Conservation (phyloP, 495 filamentous ascomycete species). For the Xylaria curta region DNA sequence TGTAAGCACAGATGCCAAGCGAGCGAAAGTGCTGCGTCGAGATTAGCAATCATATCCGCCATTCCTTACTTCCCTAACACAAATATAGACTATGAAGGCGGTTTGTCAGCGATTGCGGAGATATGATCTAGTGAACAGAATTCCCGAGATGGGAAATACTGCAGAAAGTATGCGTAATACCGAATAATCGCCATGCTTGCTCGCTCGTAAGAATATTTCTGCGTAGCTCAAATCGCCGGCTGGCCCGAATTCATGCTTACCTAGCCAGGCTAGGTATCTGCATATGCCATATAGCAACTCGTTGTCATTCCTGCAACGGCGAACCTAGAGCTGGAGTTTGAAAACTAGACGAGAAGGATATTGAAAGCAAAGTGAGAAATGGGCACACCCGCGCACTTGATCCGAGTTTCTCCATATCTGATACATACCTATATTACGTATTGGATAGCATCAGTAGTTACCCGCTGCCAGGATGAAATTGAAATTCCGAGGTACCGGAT, state of each 20-base stretch:
- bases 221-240: background rate
- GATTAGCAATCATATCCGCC: constrained; percentile 23
- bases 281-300: constrained; percentile 14
- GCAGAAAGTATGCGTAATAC: background rate
- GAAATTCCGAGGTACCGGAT: constrained; percentile 12
- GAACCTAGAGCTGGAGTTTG: background rate
- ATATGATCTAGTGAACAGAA: background rate
- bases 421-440: constrained; percentile 2
- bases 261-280: constrained; percentile 5
- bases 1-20: constrained; percentile 18
- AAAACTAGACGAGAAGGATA: background rate
- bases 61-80: constrained; percentile 1
- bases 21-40: background rate
- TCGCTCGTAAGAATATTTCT: background rate
- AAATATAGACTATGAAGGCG: background rate
- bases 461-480: constrained; percentile 2
- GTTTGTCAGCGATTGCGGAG: constrained; percentile 20
- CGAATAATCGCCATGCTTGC: background rate
- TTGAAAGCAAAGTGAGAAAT: background rate
- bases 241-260: constrained; percentile 15
- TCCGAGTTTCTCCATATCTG: background rate
- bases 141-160: background rate
- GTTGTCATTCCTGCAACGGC: constrained; percentile 1
- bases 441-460: background rate
- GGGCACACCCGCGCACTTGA: background rate